A percentile compares a stretch with the other conserved stretches of the same genome.
These are phyloP conservation scores for Immersiella caudata DNA, from an alignment of 495 filamentous ascomycete genomes.

Conservation along the genomic window DNA sequence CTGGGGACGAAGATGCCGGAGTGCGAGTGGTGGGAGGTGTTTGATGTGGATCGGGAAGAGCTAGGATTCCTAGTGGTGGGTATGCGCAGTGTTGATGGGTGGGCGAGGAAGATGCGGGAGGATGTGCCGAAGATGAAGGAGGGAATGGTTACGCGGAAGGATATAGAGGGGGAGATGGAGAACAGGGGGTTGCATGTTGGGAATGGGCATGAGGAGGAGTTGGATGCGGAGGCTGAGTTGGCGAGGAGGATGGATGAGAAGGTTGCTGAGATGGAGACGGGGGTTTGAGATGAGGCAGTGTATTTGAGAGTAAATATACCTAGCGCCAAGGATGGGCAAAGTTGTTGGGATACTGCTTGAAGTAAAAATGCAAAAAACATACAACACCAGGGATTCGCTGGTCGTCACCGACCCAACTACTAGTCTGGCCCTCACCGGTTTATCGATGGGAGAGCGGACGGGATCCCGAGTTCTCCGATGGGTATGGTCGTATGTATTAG, in stretches of 20 bases:
- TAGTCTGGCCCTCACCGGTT: conserved; percentile 40
- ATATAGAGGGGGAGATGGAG: conserved; percentile 48
- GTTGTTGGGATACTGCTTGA: no score
- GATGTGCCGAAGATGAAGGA: conserved; percentile 31
- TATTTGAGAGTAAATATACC: no score
- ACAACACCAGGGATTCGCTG: conserved; percentile 35
- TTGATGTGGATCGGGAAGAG: conserved; percentile 96
- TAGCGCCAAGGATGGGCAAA: not conserved
- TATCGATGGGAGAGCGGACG: conserved; percentile 56
- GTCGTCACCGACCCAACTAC: conserved; percentile 56
- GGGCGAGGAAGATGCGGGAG: conserved; percentile 53
- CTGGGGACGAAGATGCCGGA: conserved; percentile 74
- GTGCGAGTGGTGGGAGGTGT: conserved; percentile 94
- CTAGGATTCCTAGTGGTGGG: conserved; percentile 90
- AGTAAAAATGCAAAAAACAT: conserved; percentile 20
- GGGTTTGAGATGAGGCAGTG: not conserved
- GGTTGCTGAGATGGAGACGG: conserved; percentile 46
- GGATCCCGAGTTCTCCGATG: conserved; percentile 51
- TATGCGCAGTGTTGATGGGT: conserved; percentile 78
- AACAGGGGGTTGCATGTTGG: conserved; percentile 45
- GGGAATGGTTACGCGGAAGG: conserved; percentile 46
- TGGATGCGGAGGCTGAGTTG: conserved; percentile 62
- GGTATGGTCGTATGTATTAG: conserved; percentile 50
- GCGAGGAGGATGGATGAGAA: conserved; percentile 60
- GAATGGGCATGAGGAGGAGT: conserved; percentile 40